These are phyloP conservation scores for Thelonectria blattea DNA, from an alignment of 2,329 filamentous ascomycete genomes.

Conservation along the genomic window DNA sequence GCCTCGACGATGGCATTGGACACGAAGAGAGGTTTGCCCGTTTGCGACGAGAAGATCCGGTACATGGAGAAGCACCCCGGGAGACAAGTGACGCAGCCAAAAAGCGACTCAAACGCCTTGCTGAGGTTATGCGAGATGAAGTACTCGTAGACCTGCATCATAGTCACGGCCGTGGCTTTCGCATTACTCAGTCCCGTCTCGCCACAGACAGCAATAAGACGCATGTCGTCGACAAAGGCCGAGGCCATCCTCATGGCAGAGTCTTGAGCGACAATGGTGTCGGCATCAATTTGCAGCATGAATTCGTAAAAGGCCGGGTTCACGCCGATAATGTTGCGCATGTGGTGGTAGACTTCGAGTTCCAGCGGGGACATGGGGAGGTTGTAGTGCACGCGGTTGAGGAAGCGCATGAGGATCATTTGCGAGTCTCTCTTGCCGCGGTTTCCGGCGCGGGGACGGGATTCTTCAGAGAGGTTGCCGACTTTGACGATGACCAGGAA, in stretches of 20 bases:
- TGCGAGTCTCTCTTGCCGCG: slow-evolving; percentile 98
- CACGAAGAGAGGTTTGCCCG: slow-evolving; percentile 92
- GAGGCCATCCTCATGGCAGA: slow-evolving; percentile 91
- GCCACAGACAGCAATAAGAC: slow-evolving; percentile 96
- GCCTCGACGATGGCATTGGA: slow-evolving; percentile 85
- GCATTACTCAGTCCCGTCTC: slow-evolving; percentile 97
- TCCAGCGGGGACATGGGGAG: slow-evolving; percentile 94
- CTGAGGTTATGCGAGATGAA: slow-evolving; percentile 97
- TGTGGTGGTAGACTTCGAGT: slow-evolving; percentile 97
- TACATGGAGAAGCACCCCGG: slow-evolving; percentile 99
- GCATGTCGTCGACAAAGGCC: slow-evolving; percentile 89
- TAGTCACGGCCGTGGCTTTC: slow-evolving; percentile 95
- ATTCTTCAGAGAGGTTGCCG: slow-evolving; percentile 93
- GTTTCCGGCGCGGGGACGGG: slow-evolving; percentile 91
- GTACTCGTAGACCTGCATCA: slow-evolving; percentile 99
- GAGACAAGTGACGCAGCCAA: slow-evolving; percentile 97
- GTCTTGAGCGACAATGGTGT: slow-evolving; percentile 92
- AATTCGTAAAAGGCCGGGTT: slow-evolving; percentile 98
- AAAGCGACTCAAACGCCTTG: slow-evolving; percentile 97
- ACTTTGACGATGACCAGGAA: slow-evolving; percentile 97
- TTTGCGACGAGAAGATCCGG: slow-evolving; percentile 89
- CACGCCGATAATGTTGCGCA: slow-evolving; percentile 98
- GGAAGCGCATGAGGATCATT: slow-evolving; percentile 93
- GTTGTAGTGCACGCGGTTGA: slow-evolving; percentile 95
- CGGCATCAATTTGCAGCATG: slow-evolving; percentile 94